Base-by-base conservation (phyloP, 192 early-diverging fungal species). In the Cladochytrium replicatum region DNA sequence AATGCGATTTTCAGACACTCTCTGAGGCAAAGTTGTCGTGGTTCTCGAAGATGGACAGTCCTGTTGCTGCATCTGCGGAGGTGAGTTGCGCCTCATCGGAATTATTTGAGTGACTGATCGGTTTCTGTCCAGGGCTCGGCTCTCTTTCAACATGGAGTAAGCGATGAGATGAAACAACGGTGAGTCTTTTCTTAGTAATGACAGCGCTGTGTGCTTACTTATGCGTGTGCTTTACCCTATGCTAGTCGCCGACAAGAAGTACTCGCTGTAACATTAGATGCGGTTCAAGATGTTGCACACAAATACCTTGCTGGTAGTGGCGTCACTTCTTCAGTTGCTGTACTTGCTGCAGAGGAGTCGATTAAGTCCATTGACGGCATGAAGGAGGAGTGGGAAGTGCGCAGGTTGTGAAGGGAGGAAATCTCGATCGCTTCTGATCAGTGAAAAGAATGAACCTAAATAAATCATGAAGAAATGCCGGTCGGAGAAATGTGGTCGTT, bases 11-110 rank as follows among this genome's bases (percentile, higher is more conserved):
- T n/a, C n/a, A n/a, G n/a, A n/a, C n/a, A n/a, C n/a, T 95, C 67
- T 77, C 73, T 26, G 92, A 97, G 65, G 89, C 92, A 17, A 97
- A 97, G 60, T 54, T 97, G 23, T 85, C 87, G 2, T 69, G 91
- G 22, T 89, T 97, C 69, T 82, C 86, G 39, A 55, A 70, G n/a
- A 55, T 94, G 29, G 92, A 97, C 66, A 52, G 78, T 1, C 93
- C 93, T 5, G 52, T 88, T 15, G 86, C 84, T 48, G 89, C 86
- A 0, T 71, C 80, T 24, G 75, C 82, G 32, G 92, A 97, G 46
- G 60, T 48, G 22, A 60, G 17, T 1, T 58, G 1, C 34, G 7
- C 13, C 34, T 32, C 52, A 29, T 0, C n/a, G 0, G 1, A 25
- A 6, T 17, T 0, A 21, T 28, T 29, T 8, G n/a, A 63, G 26